phyloP scores from a whole-genome alignment of 129 eudicot species.

The Glebionis coronaria region DNA sequence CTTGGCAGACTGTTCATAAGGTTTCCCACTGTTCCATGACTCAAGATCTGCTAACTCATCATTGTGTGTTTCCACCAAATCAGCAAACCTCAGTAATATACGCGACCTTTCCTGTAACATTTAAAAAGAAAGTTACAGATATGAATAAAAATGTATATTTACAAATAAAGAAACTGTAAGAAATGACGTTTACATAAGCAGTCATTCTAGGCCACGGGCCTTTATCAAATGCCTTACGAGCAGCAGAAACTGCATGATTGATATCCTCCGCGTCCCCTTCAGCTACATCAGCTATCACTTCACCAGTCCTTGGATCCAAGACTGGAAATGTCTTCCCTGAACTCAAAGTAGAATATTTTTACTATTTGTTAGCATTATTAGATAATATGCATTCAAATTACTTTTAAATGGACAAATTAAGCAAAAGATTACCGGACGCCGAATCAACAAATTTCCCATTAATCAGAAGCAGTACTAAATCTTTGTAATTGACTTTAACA shows the following conservation, averaged over 20 bases:
- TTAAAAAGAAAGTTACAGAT: not conserved
- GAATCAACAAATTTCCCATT: conserved; percentile 64
- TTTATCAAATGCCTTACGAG: conserved; percentile 58
- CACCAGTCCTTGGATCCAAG: conserved; percentile 57
- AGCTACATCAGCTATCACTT: conserved; percentile 47
- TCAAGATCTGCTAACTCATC: conserved; percentile 58
- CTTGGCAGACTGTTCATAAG: conserved; percentile 45
- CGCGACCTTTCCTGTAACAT: conserved; percentile 43
- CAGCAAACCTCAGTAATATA: conserved; percentile 47
- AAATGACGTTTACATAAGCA: conserved; percentile 36
- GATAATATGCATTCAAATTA: not conserved
- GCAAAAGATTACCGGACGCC: conserved; percentile 44
- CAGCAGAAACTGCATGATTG: conserved; percentile 59
- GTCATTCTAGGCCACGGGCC: conserved; percentile 65
- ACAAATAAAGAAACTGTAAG: not conserved
- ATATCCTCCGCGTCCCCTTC: conserved; percentile 61
- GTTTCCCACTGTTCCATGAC: conserved; percentile 62
- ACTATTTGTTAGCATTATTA: too few relatives aligned
- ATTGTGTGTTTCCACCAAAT: conserved; percentile 58
- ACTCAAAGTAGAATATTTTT: too few relatives aligned
- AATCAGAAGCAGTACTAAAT: conserved; percentile 57
- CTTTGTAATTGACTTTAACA: conserved; percentile 43
- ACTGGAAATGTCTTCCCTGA: conserved; percentile 52
- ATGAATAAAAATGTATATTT: too few relatives aligned
- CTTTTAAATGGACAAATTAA: not conserved